Evolutionary conservation across 805 yeast genomes (phyloP), one percentile per base, ranked within the genome.

Genomic region (Metschnikowia kunwiensis): DNA sequence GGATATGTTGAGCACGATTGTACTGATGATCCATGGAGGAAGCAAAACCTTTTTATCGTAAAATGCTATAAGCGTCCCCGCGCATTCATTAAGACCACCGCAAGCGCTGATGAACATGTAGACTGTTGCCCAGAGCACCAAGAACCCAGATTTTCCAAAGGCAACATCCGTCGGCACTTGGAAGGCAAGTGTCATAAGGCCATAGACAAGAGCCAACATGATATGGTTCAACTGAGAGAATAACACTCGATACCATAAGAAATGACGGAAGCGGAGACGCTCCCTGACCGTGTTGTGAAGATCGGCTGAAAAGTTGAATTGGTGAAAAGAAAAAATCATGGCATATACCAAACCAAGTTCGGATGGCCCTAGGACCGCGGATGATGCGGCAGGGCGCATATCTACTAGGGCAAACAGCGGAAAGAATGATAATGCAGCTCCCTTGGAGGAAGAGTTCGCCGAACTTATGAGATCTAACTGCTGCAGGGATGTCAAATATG

Each of bases 291-390:
- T 14, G 17, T 36, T 39, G 36, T 53, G 55, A 21, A 61, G 46
- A 27, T 57, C 61, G 3, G 50, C 38, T 4, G 61, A 51, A 39
- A 61, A 61, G 32, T 60, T 59, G 50, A 57, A 61, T 42, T 61
- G 66, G 39, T 61, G 63, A 43, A 61, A 56, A 15, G 65, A 51
- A 36, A 61, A 59, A 17, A 61, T 35, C 32, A 48, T 54, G 8
- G 65, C 61, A 36, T 61, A 61, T 13, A 61, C 51, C 23, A 61
- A 43, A 4, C 65, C 67, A 24, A 61, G 38, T 38, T 57, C 62
- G 5, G 61, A 50, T 5, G 67, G 66, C 1, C 65, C 66, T 15
- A 61, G 38, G 5, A 50, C 54, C 3, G 51, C 57, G 5, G 63
- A 24, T 7, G 50, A 38, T 8, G 12, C 15, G 1, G 53, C 30